A percentile compares a stretch with the other conserved stretches of the same genome.
Evolutionary conservation across 768 basidiomycete genomes (phyloP).

Genomic region (Boletus subcaerulescens): DNA sequence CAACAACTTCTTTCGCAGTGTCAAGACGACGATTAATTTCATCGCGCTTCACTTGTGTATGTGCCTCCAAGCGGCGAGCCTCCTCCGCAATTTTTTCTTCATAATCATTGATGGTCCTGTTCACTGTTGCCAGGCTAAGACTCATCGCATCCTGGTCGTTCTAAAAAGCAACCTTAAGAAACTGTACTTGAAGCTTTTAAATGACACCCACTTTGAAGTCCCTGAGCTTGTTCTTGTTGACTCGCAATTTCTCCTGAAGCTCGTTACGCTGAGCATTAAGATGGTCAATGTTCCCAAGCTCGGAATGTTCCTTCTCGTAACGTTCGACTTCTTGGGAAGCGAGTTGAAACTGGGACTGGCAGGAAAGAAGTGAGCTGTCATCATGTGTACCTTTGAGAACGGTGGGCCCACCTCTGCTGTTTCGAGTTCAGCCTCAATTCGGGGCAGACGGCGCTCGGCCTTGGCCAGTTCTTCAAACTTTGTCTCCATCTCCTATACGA

Average conservation of each 20-base stretch:
- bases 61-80: conserved; percentile 47
- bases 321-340: conserved; percentile 36
- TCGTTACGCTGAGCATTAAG: conserved; percentile 39
- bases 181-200: not conserved
- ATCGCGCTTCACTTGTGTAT: conserved; percentile 62
- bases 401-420: conserved; percentile 35
- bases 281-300: conserved; percentile 46
- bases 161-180: conserved; percentile 32
- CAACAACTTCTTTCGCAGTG: conserved; percentile 39
- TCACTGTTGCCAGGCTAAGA: conserved; percentile 33
- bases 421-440: conserved; percentile 38
- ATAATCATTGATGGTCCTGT: conserved; percentile 34
- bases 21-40: conserved; percentile 52
- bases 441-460: conserved; percentile 36
- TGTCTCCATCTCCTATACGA: conserved; percentile 40
- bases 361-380: not conserved
- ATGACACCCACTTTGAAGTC: conserved; percentile 42
- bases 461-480: conserved; percentile 43
- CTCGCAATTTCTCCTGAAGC: conserved; percentile 40
- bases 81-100: conserved; percentile 52
- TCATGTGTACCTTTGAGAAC: conserved; percentile 1
- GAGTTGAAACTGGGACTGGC: conserved; percentile 33
- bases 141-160: conserved; percentile 51
- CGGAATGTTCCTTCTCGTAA: conserved; percentile 39
- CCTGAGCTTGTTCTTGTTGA: conserved; percentile 42